Percentiles rank a stretch among this genome's conserved stretches.
Conservation (phyloP, 305 asterid genomes). For the Fraxinus platypoda region DNA sequence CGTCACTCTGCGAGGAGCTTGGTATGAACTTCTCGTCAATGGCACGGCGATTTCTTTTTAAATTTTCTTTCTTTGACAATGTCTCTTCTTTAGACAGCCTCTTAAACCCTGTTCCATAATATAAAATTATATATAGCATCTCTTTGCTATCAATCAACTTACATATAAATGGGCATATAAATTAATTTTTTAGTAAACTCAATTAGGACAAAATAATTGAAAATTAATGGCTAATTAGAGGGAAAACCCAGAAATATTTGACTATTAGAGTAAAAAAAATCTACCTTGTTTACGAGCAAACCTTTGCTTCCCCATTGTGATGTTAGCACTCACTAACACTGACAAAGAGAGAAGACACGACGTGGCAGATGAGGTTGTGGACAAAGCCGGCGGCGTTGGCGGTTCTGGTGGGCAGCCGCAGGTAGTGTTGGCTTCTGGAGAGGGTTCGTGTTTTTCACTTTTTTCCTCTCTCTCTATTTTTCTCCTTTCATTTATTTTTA, state of each 20-base stretch:
- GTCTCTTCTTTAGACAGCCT: slow-evolving; percentile 11
- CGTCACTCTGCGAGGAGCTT: slow-evolving; percentile 16
- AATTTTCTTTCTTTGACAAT: neutral
- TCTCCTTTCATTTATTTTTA: too few species aligned
- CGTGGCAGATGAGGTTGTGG: neutral
- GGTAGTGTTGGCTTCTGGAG: too few species aligned
- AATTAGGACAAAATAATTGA: neutral
- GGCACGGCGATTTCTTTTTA: neutral
- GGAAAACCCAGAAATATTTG: neutral
- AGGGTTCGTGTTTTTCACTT: too few species aligned
- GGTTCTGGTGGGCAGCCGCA: too few species aligned
- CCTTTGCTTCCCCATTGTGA: neutral
- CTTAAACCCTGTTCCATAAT: slow-evolving; percentile 20
- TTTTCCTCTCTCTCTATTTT: too few species aligned
- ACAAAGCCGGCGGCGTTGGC: neutral
- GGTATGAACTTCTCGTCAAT: slow-evolving; percentile 11
- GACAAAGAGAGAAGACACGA: neutral
- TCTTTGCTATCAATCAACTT: neutral
- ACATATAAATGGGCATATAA: neutral
- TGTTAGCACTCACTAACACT: neutral
- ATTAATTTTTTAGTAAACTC: neutral
- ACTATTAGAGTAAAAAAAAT: neutral
- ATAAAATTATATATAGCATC: neutral
- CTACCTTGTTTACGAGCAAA: neutral
- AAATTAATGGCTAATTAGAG: neutral